phyloP scores from a whole-genome alignment of 164 flowering plant species.

The Vitis labrusca region DNA sequence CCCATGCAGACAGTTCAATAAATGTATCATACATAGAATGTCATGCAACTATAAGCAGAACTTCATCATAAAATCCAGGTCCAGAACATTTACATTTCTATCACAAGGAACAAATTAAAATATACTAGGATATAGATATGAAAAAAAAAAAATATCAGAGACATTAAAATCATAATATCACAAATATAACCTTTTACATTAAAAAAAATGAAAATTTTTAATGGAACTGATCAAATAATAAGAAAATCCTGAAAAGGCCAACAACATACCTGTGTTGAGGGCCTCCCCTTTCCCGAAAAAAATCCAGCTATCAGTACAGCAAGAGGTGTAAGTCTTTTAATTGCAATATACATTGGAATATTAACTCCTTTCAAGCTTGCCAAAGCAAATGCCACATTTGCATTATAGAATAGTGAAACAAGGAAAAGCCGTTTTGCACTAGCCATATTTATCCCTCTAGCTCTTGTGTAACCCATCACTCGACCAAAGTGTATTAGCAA shows the following conservation, averaged over 20 bases:
- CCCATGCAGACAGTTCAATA: no score
- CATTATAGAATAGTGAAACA: slow-evolving; percentile 87
- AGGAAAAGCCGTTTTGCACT: slow-evolving; percentile 83
- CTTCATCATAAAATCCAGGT: no score
- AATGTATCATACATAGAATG: no score
- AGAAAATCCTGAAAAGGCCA: neutral
- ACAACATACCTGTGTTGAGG: slow-evolving; percentile 74
- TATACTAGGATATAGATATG: no score
- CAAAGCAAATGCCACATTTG: slow-evolving; percentile 94
- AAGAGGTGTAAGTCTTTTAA: slow-evolving; percentile 98
- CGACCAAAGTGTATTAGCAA: slow-evolving; percentile 82
- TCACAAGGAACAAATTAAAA: no score
- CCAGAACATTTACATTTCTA: no score
- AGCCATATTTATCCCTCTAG: slow-evolving; percentile 47
- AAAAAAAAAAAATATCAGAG: no score
- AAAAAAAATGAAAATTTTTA: no score
- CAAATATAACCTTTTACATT: no score
- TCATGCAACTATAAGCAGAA: no score
- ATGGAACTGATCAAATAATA: no score
- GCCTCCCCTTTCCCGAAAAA: slow-evolving; percentile 82
- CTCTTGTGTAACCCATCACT: slow-evolving; percentile 68
- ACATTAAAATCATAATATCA: no score
- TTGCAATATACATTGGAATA: slow-evolving; percentile 98
- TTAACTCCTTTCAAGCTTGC: slow-evolving; percentile 99
- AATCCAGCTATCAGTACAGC: slow-evolving; percentile 91